Conservation (phyloP, 306 rosid genomes). For the barrel medic (Medicago truncatula) region MtrunA17r5.0-ANR NC_053045.1:57172501-57173000, state of each 20-base stretch:
- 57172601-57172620: constrained; percentile 63
- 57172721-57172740: neutral
- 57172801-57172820: neutral
- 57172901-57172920: too few relatives aligned
- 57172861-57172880: too few relatives aligned
- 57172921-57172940: too few relatives aligned
- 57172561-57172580: constrained; percentile 62
- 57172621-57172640: constrained; percentile 80
- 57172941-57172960: too few relatives aligned
- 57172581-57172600: constrained; percentile 93
- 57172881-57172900: too few relatives aligned
- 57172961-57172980: too few relatives aligned
- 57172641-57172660: constrained; percentile 89
- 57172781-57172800: neutral
- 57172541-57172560: constrained; percentile 81
- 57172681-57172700: constrained; percentile 64
- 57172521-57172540: constrained; percentile 97
- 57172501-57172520: constrained; percentile 93
- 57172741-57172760: neutral
- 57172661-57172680: constrained; percentile 95
- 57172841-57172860: too few relatives aligned
- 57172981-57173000: too few relatives aligned
- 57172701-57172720: neutral
- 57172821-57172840: too few relatives aligned
- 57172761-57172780: neutral